These are phyloP conservation scores for Diplodia mutila DNA, from an alignment of 2,329 filamentous ascomycete genomes.

Conservation along the genomic window DNA sequence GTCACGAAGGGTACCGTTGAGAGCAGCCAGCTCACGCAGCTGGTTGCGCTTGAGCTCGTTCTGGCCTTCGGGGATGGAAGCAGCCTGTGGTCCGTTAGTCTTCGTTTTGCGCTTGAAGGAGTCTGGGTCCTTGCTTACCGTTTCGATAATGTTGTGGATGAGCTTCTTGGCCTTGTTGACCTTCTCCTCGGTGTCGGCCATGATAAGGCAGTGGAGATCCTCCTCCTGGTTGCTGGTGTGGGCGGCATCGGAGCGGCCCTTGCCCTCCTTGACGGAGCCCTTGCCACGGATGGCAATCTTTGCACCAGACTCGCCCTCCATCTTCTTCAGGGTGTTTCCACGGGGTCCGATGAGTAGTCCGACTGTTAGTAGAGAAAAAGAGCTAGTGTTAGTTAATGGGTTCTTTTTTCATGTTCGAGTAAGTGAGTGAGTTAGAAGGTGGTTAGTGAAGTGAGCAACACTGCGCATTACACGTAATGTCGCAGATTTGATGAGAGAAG, in stretches of 20 bases:
- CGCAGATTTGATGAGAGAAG: constrained; percentile 37
- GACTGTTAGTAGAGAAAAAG: constrained; percentile 81
- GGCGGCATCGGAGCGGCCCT: constrained; percentile 96
- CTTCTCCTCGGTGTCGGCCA: constrained; percentile 99
- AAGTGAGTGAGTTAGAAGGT: constrained; percentile 28
- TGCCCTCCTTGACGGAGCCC: constrained; percentile 99
- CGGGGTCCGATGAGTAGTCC: constrained; percentile 99
- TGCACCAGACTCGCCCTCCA: constrained; percentile 95
- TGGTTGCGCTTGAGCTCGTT: constrained; percentile 99
- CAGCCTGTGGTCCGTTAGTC: constrained; percentile 67
- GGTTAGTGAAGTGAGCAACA: constrained; percentile 48
- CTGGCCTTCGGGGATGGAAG: constrained; percentile 96
- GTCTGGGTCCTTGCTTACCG: constrained; percentile 64
- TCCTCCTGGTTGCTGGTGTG: constrained; percentile 99
- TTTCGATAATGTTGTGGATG: constrained; percentile 98
- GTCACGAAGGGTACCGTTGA: constrained; percentile 98
- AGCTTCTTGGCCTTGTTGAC: constrained; percentile 99
- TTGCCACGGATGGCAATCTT: constrained; percentile 99
- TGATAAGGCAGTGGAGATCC: constrained; percentile 97
- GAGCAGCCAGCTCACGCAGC: constrained; percentile 92
- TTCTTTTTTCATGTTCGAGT: constrained; percentile 9
- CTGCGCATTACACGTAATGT: constrained; percentile 41
- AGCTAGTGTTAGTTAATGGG: constrained; percentile 84
- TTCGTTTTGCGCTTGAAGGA: background rate
- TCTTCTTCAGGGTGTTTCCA: constrained; percentile 99